phyloP scores from a whole-genome alignment of 768 basidiomycete genomes.

The Mycena haematopus region DNA sequence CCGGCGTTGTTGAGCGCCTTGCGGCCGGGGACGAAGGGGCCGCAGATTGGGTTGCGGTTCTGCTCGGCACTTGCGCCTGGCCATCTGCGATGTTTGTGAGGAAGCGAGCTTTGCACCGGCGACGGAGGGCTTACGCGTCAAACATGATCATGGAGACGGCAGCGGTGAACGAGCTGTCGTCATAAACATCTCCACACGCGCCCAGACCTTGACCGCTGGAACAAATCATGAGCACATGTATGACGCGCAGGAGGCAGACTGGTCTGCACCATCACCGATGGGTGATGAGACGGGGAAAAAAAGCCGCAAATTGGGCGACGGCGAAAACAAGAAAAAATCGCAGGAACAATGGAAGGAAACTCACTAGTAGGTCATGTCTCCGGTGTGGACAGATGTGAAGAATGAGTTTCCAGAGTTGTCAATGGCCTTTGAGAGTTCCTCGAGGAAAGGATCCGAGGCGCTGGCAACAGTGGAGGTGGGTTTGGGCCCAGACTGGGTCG shows the following conservation, averaged over 20 bases:
- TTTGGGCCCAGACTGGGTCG: constrained; percentile 33
- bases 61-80: constrained; percentile 34
- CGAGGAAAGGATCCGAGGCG: constrained; percentile 36
- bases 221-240: constrained; percentile 19
- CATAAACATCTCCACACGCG: constrained; percentile 40
- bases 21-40: constrained; percentile 39
- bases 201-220: constrained; percentile 38
- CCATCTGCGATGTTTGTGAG: constrained; percentile 6
- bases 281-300: constrained; percentile 6
- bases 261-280: neutral
- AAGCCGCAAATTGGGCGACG: neutral
- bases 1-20: constrained; percentile 30
- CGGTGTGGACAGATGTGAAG: constrained; percentile 34
- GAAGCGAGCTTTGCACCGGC: neutral
- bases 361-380: constrained; percentile 42
- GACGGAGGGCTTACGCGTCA: constrained; percentile 21
- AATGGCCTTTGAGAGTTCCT: constrained; percentile 36
- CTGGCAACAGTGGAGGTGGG: constrained; percentile 36
- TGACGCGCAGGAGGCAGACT: constrained; percentile 2
- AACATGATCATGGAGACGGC: constrained; percentile 38
- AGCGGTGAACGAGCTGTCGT: constrained; percentile 39
- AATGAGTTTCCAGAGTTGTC: constrained; percentile 34
- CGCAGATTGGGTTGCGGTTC: constrained; percentile 41
- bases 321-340: too few species aligned
- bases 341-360: constrained; percentile 13